Conservation (phyloP, 352 stramenopile genomes). For the Globisporangium cylindrosporum region DNA sequence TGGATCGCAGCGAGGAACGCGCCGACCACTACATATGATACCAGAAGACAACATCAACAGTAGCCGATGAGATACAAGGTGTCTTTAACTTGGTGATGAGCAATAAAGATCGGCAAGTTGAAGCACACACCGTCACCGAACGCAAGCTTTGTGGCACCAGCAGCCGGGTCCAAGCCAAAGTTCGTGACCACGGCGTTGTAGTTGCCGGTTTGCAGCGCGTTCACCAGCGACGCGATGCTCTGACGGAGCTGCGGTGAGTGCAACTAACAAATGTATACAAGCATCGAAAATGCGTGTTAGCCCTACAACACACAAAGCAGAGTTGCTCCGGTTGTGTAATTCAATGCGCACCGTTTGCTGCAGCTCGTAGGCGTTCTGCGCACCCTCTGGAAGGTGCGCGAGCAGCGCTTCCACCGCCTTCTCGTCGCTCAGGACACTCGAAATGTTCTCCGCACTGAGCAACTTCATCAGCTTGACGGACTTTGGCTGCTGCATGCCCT, state of each 20-base stretch:
- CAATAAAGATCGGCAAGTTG: background rate
- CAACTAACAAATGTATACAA: conserved; percentile 29
- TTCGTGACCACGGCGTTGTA: conserved; percentile 90
- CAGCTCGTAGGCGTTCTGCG: conserved; percentile 74
- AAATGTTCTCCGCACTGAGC: conserved; percentile 54
- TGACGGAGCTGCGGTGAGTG: conserved; percentile 87
- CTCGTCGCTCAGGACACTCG: conserved; percentile 63
- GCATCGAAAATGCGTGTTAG: background rate
- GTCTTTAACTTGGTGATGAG: background rate
- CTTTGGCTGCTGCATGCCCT: conserved; percentile 46
- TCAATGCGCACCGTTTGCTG: conserved; percentile 49
- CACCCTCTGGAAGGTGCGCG: conserved; percentile 73
- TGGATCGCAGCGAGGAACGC: conserved; percentile 77
- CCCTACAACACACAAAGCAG: background rate
- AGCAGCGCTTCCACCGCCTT: conserved; percentile 51
- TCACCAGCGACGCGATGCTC: conserved; percentile 81
- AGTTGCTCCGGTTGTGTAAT: background rate
- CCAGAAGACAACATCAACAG: background rate
- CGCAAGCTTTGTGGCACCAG: conserved; percentile 74
- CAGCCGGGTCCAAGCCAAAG: conserved; percentile 82
- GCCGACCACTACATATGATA: conserved; percentile 46
- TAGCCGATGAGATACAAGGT: background rate
- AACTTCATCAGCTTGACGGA: conserved; percentile 61
- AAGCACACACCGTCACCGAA: conserved; percentile 71
- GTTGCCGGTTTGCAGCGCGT: conserved; percentile 86